phyloP scores from a whole-genome alignment of 2,329 filamentous ascomycete species.

The Nigrospora osmanthi region DNA sequence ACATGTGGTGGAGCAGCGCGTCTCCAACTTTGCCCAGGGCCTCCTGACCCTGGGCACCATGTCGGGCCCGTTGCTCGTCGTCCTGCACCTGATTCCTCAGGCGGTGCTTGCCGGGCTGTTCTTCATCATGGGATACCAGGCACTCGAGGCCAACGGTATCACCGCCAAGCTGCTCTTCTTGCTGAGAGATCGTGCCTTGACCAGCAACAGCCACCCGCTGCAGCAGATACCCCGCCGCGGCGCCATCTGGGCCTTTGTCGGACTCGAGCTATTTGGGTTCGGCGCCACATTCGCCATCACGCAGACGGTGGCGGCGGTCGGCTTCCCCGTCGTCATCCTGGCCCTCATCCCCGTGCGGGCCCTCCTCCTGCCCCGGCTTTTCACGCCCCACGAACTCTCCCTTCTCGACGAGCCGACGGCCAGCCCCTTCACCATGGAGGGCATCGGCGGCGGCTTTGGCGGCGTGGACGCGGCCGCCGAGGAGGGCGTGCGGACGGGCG shows the following conservation, averaged over 20 bases:
- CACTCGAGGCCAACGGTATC: slow-evolving; percentile 69
- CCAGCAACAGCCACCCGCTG: slow-evolving; percentile 50
- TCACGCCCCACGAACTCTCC: slow-evolving; percentile 51
- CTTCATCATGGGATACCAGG: slow-evolving; percentile 79
- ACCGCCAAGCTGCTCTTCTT: slow-evolving; percentile 69
- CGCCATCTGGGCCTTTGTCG: slow-evolving; percentile 66
- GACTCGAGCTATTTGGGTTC: slow-evolving; percentile 61
- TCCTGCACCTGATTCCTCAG: slow-evolving; percentile 71
- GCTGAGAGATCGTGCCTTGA: slow-evolving; percentile 55
- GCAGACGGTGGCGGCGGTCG: slow-evolving; percentile 74
- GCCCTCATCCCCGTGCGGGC: slow-evolving; percentile 60
- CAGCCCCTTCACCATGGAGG: slow-evolving; percentile 68
- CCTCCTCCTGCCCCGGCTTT: slow-evolving; percentile 53
- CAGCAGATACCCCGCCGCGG: slow-evolving; percentile 49
- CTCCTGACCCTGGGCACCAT: slow-evolving; percentile 73
- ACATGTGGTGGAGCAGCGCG: slow-evolving; percentile 69
- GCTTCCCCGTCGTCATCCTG: slow-evolving; percentile 70
- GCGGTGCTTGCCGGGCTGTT: slow-evolving; percentile 74
- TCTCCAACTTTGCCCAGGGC: slow-evolving; percentile 72
- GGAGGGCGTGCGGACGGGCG: neutral
- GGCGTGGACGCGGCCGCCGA: slow-evolving; percentile 13
- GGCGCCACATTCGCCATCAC: slow-evolving; percentile 76
- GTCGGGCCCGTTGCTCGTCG: slow-evolving; percentile 64
- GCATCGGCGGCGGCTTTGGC: slow-evolving; percentile 57
- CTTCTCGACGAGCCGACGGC: slow-evolving; percentile 67